A percentile compares a stretch with the other conserved stretches of the same genome.
Evolutionary conservation across 2,329 filamentous ascomycete genomes (phyloP).

Genomic region (Beauveria bassiana): DNA sequence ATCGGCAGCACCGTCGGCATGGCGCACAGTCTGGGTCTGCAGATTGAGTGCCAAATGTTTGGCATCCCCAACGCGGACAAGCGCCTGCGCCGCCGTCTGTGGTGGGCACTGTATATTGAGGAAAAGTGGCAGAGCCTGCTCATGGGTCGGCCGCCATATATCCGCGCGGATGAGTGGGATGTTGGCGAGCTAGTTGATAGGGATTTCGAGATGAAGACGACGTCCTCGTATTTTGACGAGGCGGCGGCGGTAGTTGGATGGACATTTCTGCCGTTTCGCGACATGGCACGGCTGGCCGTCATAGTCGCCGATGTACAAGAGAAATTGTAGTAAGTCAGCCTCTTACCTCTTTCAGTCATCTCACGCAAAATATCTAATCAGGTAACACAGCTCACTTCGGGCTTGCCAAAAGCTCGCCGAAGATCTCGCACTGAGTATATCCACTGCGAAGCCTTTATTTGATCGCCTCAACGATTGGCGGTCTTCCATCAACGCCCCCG

Average conservation of each 20-base stretch:
- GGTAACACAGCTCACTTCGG: slow-evolving; percentile 5
- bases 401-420: slow-evolving; percentile 12
- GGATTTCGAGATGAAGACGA: slow-evolving; percentile 8
- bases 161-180: slow-evolving; percentile 26
- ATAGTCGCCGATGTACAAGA: slow-evolving; percentile 12
- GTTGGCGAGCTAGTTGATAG: slow-evolving; percentile 9
- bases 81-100: slow-evolving; percentile 27
- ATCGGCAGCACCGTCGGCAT: slow-evolving; percentile 27
- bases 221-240: slow-evolving; percentile 8
- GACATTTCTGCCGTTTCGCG: slow-evolving; percentile 8
- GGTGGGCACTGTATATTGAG: slow-evolving; percentile 32
- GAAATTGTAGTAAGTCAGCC: slow-evolving; percentile 12
- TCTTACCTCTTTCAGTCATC: not conserved
- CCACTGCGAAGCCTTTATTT: slow-evolving; percentile 11
- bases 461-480: slow-evolving; percentile 13
- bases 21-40: slow-evolving; percentile 25
- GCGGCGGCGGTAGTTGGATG: not conserved
- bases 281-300: slow-evolving; percentile 12
- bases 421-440: slow-evolving; percentile 11
- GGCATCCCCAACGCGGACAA: slow-evolving; percentile 30
- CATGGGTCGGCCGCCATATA: slow-evolving; percentile 27
- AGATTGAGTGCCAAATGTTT: slow-evolving; percentile 29
- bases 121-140: slow-evolving; percentile 31
- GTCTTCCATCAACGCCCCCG: slow-evolving; percentile 1
- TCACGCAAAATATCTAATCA: not conserved